Base-by-base conservation (phyloP, 2,329 filamentous ascomycete genomes). In the Nothophaeocryptopus gaeumannii region DNA sequence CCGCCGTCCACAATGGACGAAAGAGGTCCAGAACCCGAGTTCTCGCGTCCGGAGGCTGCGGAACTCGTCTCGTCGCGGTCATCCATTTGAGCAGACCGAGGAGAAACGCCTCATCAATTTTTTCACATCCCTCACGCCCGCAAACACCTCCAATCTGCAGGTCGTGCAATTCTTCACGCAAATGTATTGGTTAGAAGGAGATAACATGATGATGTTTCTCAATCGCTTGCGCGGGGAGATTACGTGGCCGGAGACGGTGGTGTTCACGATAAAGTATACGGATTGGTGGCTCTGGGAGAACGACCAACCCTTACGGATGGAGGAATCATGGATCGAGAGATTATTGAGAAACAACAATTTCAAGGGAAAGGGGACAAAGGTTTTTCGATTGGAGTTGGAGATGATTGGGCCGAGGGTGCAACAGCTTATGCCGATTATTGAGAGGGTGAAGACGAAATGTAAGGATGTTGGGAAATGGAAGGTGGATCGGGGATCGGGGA, bases 211-310 rank as follows among this genome's bases (percentile, higher is more conserved):
- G 3, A 12, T 12, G 1, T 34, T 39, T 10, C 12, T 36, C 26
- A 29, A 10, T 5, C 12, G n/a, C 12, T 14, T 8, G 3, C 13
- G 35, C 30, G 30, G 12, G n/a, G 11, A 13, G 15, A 12, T 42
- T 2, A 26, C 2, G 20, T 45, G 41, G 39, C 50, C 50, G 9
- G 10, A 8, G n/a, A 41, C 16, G n/a, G 20, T 53, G 4, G 38
- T 33, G n/a, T 35, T 53, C 5, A 53, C 50, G 10, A 33, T 53
- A n/a, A 35, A 39, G 12, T 45, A 53, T 15, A 53, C 45, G 10
- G 50, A 53, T 31, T 53, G 50, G 45, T 48, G 39, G 45, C n/a
- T n/a, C n/a, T 48, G 45, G 50, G 50, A 53, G 20, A 7, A 20
- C 8, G 35, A 44, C 8, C 11, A 34, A 11, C 8, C 20, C 3